Base-by-base conservation (phyloP, 139 green algal species). In the Tetraselmis chui region DNA sequence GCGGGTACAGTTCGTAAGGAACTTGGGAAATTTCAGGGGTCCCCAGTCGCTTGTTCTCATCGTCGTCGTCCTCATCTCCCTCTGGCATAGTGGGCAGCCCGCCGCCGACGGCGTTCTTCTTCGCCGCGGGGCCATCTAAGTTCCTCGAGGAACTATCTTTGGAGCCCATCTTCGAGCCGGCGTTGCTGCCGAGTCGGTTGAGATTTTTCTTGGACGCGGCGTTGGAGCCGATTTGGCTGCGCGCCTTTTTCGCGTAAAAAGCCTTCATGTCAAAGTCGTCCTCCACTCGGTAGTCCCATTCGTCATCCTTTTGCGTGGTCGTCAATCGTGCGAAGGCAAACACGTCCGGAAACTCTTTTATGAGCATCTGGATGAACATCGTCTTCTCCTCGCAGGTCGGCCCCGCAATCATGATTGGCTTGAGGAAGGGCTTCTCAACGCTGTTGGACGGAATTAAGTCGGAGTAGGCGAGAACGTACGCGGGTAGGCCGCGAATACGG, bases 401-500 rank as follows among this genome's bases (percentile, higher is more conserved):
- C 23, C 90, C 90, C 30, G 82, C 75, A 59, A 92, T 32, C 23
- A 91, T 30, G 2, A 93, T 82, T 2, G 88, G 90, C 88, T 96
- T 96, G 25, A 93, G 83, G 88, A 93, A 91, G 30, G 91, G 83
- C 83, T 91, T 90, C 84, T 96, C 92, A 26, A 94, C 91, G 82
- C 77, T 89, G 84, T 94, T 95, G 31, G 90, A 88, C 25, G 92
- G 84, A 45, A 96, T 95, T 1, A 96, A 83, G 83, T 96, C 92
- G 1, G 90, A 89, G 86, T 96, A 96, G 87, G 95, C 92, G 59
- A 96, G 87, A 74, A 96, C 89, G 81, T 96, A 93, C 0, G 89
- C 86, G 26, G 92, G 92, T 45, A 95, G 85, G 0, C 92, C 92
- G 1, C 87, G 82, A 77, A 96, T 83, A 23, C 90, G 84, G 84